A percentile compares a stretch with the other conserved stretches of the same genome.
phyloP scores from a whole-genome alignment of 2,329 filamentous ascomycete genomes.

The Talaromyces verruculosus region DNA sequence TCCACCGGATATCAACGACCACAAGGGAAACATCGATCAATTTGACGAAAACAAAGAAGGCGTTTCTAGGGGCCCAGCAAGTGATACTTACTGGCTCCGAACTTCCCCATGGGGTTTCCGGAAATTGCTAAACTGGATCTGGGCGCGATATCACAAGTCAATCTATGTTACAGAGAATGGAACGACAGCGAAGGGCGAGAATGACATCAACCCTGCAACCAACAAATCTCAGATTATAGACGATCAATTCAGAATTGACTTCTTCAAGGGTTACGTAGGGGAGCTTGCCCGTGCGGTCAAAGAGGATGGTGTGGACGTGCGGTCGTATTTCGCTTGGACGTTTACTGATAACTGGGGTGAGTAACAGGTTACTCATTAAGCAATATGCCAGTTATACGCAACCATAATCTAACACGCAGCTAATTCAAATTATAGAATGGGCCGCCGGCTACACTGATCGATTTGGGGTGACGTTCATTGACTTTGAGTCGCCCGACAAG shows the following conservation, averaged over 20 bases:
- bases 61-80: constrained; percentile 72
- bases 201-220: constrained; percentile 45
- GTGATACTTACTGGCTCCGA: constrained; percentile 73
- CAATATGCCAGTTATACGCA: neutral
- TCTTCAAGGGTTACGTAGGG: constrained; percentile 70
- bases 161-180: constrained; percentile 86
- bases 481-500: constrained; percentile 72
- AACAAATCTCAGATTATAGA: constrained; percentile 66
- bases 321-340: constrained; percentile 77
- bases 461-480: constrained; percentile 75
- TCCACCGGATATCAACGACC: constrained; percentile 57
- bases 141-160: constrained; percentile 68
- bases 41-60: constrained; percentile 67
- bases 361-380: constrained; percentile 28
- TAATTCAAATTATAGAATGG: constrained; percentile 70
- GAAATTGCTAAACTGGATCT: constrained; percentile 69
- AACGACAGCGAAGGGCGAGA: constrained; percentile 75
- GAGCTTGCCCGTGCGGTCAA: constrained; percentile 60
- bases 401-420: neutral
- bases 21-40: constrained; percentile 69
- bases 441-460: constrained; percentile 78
- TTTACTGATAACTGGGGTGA: constrained; percentile 63
- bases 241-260: constrained; percentile 73
- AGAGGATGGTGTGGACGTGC: constrained; percentile 71
- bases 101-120: constrained; percentile 73